Evolutionary conservation across 768 basidiomycete species (phyloP).

Genomic region (Vararia minispora): DNA sequence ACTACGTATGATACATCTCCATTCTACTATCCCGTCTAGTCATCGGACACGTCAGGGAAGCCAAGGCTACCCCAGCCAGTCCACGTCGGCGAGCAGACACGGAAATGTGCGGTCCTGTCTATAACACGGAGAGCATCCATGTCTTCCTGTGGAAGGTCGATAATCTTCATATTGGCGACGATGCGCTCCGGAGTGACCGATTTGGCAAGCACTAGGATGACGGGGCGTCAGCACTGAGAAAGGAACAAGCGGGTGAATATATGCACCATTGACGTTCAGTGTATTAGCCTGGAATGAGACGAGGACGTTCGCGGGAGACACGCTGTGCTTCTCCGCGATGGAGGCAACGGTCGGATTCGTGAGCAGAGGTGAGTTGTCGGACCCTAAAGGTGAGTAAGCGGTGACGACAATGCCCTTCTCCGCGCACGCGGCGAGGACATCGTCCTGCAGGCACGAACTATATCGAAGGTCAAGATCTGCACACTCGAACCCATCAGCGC

Average conservation of each 20-base stretch:
- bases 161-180: slow-evolving; percentile 44
- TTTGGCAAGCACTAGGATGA: slow-evolving; percentile 51
- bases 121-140: slow-evolving; percentile 45
- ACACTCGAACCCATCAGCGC: background rate
- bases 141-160: slow-evolving; percentile 54
- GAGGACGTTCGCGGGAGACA: slow-evolving; percentile 53
- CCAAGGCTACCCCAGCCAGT: slow-evolving; percentile 52
- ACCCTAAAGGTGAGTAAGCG: slow-evolving; percentile 75
- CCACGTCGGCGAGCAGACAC: slow-evolving; percentile 55
- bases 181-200: slow-evolving; percentile 65
- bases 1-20: too few species aligned
- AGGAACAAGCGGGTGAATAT: background rate
- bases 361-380: slow-evolving; percentile 56
- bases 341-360: slow-evolving; percentile 44
- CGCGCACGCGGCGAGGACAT: slow-evolving; percentile 50
- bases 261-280: slow-evolving; percentile 39
- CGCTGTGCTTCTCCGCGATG: slow-evolving; percentile 51
- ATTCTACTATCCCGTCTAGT: too few species aligned
- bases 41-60: slow-evolving; percentile 52
- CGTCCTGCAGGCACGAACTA: slow-evolving; percentile 55
- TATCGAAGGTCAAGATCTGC: background rate
- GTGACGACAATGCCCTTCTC: slow-evolving; percentile 58
- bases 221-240: slow-evolving; percentile 11
- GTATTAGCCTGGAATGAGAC: slow-evolving; percentile 67
- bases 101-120: slow-evolving; percentile 51